Evolutionary conservation across 2,329 filamentous ascomycete genomes (phyloP).

Genomic region (Phialophora verrucosa): DNA sequence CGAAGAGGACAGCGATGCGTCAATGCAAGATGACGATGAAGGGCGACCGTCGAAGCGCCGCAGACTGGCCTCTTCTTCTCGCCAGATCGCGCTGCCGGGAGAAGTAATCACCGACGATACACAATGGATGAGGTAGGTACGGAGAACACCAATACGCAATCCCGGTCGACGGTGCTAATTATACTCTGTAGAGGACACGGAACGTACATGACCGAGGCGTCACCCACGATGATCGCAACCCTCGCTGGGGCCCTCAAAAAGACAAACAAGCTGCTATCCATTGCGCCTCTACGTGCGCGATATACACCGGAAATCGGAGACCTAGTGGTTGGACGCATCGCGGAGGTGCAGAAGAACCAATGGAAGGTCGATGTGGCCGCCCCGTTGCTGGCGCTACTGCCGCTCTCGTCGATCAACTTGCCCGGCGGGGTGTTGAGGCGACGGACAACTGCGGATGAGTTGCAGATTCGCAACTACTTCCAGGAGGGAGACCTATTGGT

Average conservation of each 20-base stretch:
- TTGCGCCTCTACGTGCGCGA: slow-evolving; percentile 85
- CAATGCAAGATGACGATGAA: slow-evolving; percentile 54
- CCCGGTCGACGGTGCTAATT: slow-evolving; percentile 45
- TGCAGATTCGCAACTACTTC: slow-evolving; percentile 98
- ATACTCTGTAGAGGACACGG: slow-evolving; percentile 76
- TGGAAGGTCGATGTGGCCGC: slow-evolving; percentile 96
- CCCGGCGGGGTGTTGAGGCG: slow-evolving; percentile 91
- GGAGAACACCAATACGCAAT: slow-evolving; percentile 39
- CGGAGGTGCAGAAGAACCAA: slow-evolving; percentile 88
- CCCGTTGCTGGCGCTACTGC: slow-evolving; percentile 81
- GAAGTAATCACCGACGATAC: slow-evolving; percentile 85
- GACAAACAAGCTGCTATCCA: slow-evolving; percentile 95
- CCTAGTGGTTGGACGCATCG: slow-evolving; percentile 88
- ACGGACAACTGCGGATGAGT: slow-evolving; percentile 91
- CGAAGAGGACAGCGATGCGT: slow-evolving; percentile 57
- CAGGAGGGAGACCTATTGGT: slow-evolving; percentile 91
- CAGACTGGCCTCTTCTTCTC: slow-evolving; percentile 42
- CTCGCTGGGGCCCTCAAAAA: slow-evolving; percentile 88
- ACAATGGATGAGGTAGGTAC: slow-evolving; percentile 79
- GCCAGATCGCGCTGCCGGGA: slow-evolving; percentile 82
- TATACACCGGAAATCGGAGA: slow-evolving; percentile 97
- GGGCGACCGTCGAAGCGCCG: slow-evolving; percentile 49
- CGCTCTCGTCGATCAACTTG: slow-evolving; percentile 88
- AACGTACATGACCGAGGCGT: slow-evolving; percentile 65
- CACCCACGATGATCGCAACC: slow-evolving; percentile 78